Evolutionary conservation across 805 yeast species (phyloP), one percentile per base, ranked within the genome.

Genomic region (Candida quercuum): DNA sequence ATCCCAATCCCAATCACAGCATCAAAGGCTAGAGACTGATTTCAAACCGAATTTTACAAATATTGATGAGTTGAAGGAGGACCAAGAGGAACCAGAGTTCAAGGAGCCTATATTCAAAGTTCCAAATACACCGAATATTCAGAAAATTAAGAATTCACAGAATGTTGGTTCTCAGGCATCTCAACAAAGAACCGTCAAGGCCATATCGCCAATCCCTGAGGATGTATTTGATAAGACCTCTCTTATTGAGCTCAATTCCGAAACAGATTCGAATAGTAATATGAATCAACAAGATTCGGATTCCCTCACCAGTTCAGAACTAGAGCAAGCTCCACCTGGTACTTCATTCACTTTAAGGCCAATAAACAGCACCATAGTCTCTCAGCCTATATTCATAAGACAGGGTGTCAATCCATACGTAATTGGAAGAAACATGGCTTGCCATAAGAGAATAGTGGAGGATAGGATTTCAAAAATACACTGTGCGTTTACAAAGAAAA

Each of bases 401-500:
- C 88, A 82, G 51, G 85, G 86, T 20, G 68, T 71, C 15, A 78
- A 75, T 33, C 76, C 78, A 8, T 81, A 78, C 55, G 69, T 79
- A 39, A 71, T 91, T 38, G 98, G 99, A 2, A 66, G 98, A 25
- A 72, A 74, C 17, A 74, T 69, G 16, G 74, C 69, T 3, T 74
- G 85, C 42, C 78, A 84, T 52, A 70, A 75, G 24, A 66, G 66
- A 30, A 73, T 86, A 14, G 64, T 72, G 23, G 96, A 89, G 47
- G 82, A 72, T 48, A 63, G 96, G 32, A 72, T 91, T 49, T 89
- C 97, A 3, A 85, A 87, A 46, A 68, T 81, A 1, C 98, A 93
- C 59, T 88, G 96, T 57, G 63, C 78, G 22, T 65, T 91, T 12
- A 50, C 69, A 38, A 76, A 76, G 50, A 72, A 77, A 41, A 66